These are phyloP conservation scores for Claviceps fusiformis DNA, from an alignment of 2,329 filamentous ascomycete species.

Conservation along the genomic window DNA sequence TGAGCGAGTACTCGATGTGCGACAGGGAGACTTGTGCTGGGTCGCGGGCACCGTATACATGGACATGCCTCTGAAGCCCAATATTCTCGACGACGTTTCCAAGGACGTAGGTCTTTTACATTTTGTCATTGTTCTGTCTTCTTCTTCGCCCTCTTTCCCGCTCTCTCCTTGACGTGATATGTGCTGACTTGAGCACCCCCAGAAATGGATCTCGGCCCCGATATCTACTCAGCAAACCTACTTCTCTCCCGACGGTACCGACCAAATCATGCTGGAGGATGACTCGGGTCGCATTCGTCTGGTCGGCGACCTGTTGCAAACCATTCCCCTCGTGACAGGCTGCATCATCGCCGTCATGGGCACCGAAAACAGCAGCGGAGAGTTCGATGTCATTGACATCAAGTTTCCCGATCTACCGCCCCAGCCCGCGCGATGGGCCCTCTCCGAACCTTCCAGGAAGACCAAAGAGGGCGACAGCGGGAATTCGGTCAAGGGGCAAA, in stretches of 20 bases:
- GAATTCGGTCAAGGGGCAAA: not conserved
- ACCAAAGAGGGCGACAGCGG: constrained; percentile 12
- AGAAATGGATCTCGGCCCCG: constrained; percentile 84
- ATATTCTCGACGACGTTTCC: constrained; percentile 86
- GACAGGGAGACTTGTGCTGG: constrained; percentile 93
- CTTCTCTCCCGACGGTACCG: constrained; percentile 42
- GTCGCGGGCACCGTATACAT: constrained; percentile 90
- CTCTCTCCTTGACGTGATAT: not conserved
- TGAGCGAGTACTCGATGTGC: constrained; percentile 84
- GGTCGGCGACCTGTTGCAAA: constrained; percentile 54
- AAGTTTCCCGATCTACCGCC: constrained; percentile 76
- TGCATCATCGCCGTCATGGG: constrained; percentile 91
- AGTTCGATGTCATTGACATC: constrained; percentile 84
- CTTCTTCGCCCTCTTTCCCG: not conserved
- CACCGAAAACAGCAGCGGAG: constrained; percentile 81
- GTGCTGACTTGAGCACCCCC: not conserved
- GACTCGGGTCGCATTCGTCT: constrained; percentile 81
- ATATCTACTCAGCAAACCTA: constrained; percentile 65
- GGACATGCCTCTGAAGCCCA: constrained; percentile 92
- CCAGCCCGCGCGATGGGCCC: constrained; percentile 69
- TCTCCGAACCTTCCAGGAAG: constrained; percentile 34
- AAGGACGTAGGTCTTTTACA: constrained; percentile 54
- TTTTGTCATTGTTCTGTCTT: not conserved
- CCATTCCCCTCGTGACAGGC: constrained; percentile 71
- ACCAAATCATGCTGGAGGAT: constrained; percentile 82